These are phyloP conservation scores for Musa acuminata DNA, from an alignment of 176 grass and related monocot genomes.

Conservation along the genomic window DNA sequence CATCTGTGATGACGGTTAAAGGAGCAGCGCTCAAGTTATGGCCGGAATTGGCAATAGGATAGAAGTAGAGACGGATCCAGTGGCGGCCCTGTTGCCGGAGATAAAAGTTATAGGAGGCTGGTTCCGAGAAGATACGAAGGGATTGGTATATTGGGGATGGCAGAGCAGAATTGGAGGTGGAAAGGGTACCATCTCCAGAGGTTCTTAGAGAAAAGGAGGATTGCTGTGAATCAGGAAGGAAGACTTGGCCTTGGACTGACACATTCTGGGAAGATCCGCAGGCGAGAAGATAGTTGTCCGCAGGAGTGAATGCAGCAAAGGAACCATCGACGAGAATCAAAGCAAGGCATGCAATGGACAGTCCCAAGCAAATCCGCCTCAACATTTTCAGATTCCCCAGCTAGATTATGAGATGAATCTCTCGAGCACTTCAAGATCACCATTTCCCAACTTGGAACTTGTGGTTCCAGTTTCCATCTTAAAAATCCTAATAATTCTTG, in stretches of 20 bases:
- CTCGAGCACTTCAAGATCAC: too few relatives aligned
- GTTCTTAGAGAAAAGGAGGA: conserved; percentile 7
- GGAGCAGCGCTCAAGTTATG: conserved; percentile 8
- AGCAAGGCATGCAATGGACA: not conserved
- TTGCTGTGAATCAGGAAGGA: conserved; percentile 11
- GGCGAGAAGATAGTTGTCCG: conserved; percentile 6
- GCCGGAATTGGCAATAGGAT: not conserved
- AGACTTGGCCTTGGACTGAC: not conserved
- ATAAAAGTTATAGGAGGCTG: conserved; percentile 1
- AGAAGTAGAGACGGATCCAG: conserved; percentile 14
- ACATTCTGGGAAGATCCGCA: conserved; percentile 8
- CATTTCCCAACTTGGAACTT: not conserved
- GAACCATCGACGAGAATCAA: not conserved
- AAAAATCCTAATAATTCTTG: too few relatives aligned
- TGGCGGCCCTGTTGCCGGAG: conserved; percentile 4
- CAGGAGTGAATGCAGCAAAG: conserved; percentile 11
- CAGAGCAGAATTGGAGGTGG: conserved; percentile 4
- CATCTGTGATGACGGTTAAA: not conserved
- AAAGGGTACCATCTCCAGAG: conserved; percentile 6
- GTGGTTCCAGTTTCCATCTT: not conserved
- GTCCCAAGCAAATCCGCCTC: not conserved
- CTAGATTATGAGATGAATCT: not conserved
- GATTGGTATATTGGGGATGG: conserved; percentile 12
- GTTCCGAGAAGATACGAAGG: not conserved
- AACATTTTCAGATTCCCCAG: not conserved